Conservation (phyloP, 108 stramenopile genomes). For the Skeletonema tropicum region DNA sequence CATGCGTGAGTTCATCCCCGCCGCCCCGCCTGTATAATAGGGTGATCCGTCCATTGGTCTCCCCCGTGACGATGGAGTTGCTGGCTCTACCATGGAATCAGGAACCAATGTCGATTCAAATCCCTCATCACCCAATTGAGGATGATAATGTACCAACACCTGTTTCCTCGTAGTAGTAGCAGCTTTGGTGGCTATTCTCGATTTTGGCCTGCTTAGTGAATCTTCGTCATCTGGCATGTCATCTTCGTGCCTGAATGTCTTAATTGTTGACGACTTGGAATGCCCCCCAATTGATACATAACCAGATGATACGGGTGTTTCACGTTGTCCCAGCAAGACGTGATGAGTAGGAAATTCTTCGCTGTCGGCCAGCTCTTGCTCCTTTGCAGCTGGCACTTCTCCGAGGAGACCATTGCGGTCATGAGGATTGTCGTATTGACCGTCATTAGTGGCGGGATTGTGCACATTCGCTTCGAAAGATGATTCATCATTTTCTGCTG, state of each 20-base stretch:
- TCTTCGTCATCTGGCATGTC: background rate
- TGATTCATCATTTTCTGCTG: conserved; percentile 1
- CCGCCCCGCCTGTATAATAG: background rate
- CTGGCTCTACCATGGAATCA: background rate
- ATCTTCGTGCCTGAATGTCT: background rate
- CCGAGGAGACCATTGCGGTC: background rate
- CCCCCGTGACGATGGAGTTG: background rate
- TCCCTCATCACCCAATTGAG: conserved; percentile 50
- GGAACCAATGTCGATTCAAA: conserved; percentile 49
- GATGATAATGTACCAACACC: conserved; percentile 55
- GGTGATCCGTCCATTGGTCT: conserved; percentile 3
- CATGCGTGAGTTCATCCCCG: conserved; percentile 43
- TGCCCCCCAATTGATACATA: background rate
- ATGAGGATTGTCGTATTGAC: background rate
- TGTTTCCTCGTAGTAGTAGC: conserved; percentile 7
- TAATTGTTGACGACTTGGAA: background rate
- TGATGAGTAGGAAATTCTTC: too few relatives aligned
- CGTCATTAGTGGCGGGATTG: background rate
- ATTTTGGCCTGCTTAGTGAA: background rate
- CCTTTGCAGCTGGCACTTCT: background rate
- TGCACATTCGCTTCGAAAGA: background rate
- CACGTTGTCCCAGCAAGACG: too few relatives aligned
- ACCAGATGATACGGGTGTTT: background rate
- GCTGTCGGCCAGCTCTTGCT: too few relatives aligned
- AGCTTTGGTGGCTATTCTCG: background rate